These are phyloP conservation scores for Alliaria petiolata DNA, from an alignment of 345 rosid species.

Conservation along the genomic window DNA sequence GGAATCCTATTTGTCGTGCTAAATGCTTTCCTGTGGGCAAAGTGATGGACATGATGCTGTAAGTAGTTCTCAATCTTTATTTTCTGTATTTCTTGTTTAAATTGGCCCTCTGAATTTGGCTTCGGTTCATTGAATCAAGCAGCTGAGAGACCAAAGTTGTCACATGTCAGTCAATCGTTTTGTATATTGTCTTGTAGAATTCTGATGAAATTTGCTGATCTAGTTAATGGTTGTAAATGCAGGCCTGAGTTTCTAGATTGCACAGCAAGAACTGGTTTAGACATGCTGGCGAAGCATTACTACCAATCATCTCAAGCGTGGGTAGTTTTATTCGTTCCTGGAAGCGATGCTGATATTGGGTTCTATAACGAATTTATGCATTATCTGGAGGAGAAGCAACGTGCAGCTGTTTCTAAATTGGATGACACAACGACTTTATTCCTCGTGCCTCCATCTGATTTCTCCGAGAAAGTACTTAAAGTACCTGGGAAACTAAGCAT, in stretches of 20 bases:
- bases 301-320: slow-evolving; percentile 90
- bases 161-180: background rate
- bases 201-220: background rate
- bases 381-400: slow-evolving; percentile 87
- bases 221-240: slow-evolving; percentile 18
- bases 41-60: slow-evolving; percentile 75
- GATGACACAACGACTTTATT: slow-evolving; percentile 88
- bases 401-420: slow-evolving; percentile 92
- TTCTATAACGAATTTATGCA: slow-evolving; percentile 89
- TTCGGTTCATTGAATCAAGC: background rate
- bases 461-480: slow-evolving; percentile 85
- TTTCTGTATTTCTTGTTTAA: background rate
- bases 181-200: background rate
- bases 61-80: slow-evolving; percentile 28
- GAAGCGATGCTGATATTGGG: slow-evolving; percentile 79
- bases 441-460: slow-evolving; percentile 95
- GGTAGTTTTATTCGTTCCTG: slow-evolving; percentile 95
- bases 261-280: slow-evolving; percentile 93
- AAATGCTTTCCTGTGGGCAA: slow-evolving; percentile 95
- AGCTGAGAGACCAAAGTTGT: background rate
- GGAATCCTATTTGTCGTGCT: slow-evolving; percentile 86
- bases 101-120: too few relatives aligned
- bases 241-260: slow-evolving; percentile 95
- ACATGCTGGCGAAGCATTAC: slow-evolving; percentile 93
- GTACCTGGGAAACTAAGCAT: slow-evolving; percentile 93